A percentile compares a stretch with the other conserved stretches of the same genome.
Evolutionary conservation across 2,329 filamentous ascomycete species (phyloP).

Genomic region (Penicillium sp.): DNA sequence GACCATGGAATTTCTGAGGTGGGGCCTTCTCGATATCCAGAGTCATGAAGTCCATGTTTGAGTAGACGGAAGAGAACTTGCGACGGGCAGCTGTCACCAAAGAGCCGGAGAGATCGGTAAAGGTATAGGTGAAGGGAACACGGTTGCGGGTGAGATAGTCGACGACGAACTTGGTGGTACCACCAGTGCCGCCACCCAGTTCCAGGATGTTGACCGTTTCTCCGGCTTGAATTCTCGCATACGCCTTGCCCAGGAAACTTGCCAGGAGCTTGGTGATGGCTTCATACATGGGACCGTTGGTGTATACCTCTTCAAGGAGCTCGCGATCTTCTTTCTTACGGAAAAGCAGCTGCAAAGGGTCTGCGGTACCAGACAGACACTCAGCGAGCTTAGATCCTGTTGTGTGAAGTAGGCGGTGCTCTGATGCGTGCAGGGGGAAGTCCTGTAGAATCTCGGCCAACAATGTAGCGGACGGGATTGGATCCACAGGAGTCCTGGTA

Average conservation of each 20-base stretch:
- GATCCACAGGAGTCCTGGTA: neutral
- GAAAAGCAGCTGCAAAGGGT: constrained; percentile 2
- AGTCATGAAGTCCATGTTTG: neutral
- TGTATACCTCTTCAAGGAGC: constrained; percentile 36
- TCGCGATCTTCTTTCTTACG: constrained; percentile 4
- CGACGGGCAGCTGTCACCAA: neutral
- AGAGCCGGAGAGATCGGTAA: constrained; percentile 2
- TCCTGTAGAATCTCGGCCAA: constrained; percentile 24
- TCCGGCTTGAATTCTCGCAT: neutral
- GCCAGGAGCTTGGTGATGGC: neutral
- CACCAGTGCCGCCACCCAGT: constrained; percentile 17
- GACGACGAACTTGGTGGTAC: constrained; percentile 27
- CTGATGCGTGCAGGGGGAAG: constrained; percentile 24
- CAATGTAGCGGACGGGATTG: constrained; percentile 12
- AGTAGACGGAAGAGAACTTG: neutral
- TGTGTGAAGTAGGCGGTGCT: constrained; percentile 22
- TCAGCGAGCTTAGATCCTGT: neutral
- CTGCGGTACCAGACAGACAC: neutral
- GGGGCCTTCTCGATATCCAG: constrained; percentile 3
- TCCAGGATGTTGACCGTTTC: constrained; percentile 2
- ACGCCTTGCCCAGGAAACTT: neutral
- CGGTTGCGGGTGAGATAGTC: neutral
- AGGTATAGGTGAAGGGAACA: neutral
- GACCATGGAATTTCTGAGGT: neutral
- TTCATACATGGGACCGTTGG: constrained; percentile 16